These are phyloP conservation scores for Pythium phragmitis DNA, from an alignment of 352 stramenopile species.

Conservation along the genomic window DNA sequence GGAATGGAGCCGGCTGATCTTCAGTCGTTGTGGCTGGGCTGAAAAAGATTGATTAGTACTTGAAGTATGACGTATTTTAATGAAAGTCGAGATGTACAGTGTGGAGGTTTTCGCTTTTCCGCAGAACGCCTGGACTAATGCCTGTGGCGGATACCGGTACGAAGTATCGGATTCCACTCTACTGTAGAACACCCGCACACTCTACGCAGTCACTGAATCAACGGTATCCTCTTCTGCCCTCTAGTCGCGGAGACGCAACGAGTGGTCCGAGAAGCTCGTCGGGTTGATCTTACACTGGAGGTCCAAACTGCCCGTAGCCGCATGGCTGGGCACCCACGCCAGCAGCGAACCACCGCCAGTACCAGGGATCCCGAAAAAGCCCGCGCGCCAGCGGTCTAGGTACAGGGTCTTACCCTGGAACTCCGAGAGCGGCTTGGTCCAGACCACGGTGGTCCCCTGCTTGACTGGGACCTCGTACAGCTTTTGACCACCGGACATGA, in stretches of 20 bases:
- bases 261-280: neutral
- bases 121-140: no score
- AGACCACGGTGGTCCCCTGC: conserved; percentile 38
- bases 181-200: no score
- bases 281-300: conserved; percentile 40
- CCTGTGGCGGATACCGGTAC: no score
- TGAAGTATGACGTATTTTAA: no score
- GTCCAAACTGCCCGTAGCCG: conserved; percentile 43
- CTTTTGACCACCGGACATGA: conserved; percentile 48
- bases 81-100: no score
- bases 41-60: no score
- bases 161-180: no score
- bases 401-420: conserved; percentile 65
- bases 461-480: conserved; percentile 40
- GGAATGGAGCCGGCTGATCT: no score
- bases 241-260: neutral
- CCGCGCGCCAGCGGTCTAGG: conserved; percentile 67
- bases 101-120: no score
- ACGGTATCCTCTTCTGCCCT: neutral
- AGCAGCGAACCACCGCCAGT: conserved; percentile 61
- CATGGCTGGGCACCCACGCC: conserved; percentile 46
- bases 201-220: no score
- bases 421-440: conserved; percentile 32
- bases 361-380: conserved; percentile 51
- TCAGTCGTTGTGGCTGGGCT: no score